Conservation (phyloP, 768 basidiomycete species). For the Termitomyces sp. region DNA sequence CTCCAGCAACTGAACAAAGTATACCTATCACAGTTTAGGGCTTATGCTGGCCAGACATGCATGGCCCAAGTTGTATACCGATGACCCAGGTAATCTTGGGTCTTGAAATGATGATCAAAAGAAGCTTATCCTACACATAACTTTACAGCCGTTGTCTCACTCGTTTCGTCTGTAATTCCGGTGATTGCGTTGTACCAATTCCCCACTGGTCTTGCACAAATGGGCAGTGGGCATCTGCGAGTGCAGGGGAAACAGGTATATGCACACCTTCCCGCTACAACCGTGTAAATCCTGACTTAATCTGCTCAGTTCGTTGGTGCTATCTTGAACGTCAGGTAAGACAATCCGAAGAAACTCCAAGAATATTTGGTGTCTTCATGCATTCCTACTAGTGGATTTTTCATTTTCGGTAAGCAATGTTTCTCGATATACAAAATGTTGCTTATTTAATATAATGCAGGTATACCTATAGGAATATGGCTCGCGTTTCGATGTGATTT, state of each 20-base stretch:
- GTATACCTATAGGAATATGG: not conserved
- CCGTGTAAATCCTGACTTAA: not conserved
- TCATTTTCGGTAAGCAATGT: not conserved
- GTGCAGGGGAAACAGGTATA: constrained; percentile 72
- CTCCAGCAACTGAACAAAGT: not conserved
- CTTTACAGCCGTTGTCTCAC: constrained; percentile 42
- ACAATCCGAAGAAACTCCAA: not conserved
- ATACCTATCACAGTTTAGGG: not conserved
- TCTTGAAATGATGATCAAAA: not conserved
- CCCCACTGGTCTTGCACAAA: constrained; percentile 68
- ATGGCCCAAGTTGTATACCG: too few species aligned
- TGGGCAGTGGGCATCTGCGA: constrained; percentile 73
- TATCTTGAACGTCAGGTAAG: constrained; percentile 66
- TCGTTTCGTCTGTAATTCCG: constrained; percentile 69
- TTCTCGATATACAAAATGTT: not conserved
- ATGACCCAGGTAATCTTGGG: too few species aligned
- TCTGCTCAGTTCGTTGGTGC: constrained; percentile 59
- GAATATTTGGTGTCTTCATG: not conserved
- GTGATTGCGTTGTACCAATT: too few species aligned
- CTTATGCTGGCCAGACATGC: not conserved
- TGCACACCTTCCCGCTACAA: not conserved
- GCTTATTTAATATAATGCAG: not conserved
- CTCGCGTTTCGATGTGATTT: constrained; percentile 2
- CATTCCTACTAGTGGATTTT: not conserved
- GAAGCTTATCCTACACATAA: not conserved